A percentile compares a stretch with the other conserved stretches of the same genome.
phyloP scores from a whole-genome alignment of 208 protist genomes.

The Entamoeba dispar region DNA sequence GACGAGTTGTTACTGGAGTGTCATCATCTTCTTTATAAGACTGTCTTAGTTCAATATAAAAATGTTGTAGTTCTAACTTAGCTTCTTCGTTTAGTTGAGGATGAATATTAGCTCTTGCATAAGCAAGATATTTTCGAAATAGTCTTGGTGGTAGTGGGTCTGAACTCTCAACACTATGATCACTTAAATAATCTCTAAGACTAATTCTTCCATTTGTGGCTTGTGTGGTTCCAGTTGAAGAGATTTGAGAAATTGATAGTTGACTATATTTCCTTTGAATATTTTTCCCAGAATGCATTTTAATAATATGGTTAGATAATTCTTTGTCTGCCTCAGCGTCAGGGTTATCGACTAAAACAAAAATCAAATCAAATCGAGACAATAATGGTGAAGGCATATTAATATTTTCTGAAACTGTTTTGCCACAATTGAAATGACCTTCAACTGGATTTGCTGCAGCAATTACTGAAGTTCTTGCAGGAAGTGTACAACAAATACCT shows the following conservation, averaged over 20 bases:
- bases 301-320: constrained; percentile 60
- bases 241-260: not conserved
- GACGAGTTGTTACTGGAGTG: constrained; percentile 73
- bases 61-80: not conserved
- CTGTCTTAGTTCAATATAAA: not conserved
- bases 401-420: constrained; percentile 44
- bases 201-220: not conserved
- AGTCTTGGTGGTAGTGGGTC: not conserved
- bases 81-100: not conserved
- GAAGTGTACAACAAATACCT: constrained; percentile 96
- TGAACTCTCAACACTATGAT: not conserved
- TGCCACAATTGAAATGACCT: constrained; percentile 56
- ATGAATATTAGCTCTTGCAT: not conserved
- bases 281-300: not conserved
- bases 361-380: constrained; percentile 72
- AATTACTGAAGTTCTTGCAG: constrained; percentile 86
- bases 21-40: constrained; percentile 9
- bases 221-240: not conserved
- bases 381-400: constrained; percentile 88
- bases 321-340: constrained; percentile 33
- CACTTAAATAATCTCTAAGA: not conserved
- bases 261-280: not conserved
- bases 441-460: constrained; percentile 91
- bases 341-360: constrained; percentile 52
- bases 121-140: not conserved